Percentiles rank a stretch among this genome's conserved stretches.
Evolutionary conservation across 495 filamentous ascomycete species (phyloP).

Genomic region (Aspergillus sclerotiicarbonarius): DNA sequence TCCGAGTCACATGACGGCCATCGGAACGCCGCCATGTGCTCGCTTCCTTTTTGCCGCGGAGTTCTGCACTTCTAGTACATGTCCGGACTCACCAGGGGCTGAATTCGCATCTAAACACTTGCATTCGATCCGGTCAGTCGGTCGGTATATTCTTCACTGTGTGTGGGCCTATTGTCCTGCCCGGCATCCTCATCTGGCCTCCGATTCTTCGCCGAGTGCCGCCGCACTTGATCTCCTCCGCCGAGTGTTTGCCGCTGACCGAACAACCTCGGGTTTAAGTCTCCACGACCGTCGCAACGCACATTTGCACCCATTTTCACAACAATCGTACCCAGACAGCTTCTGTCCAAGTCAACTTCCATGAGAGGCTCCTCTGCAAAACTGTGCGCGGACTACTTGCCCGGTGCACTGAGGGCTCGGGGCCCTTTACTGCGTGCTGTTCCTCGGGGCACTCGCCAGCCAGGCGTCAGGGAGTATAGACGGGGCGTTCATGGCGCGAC

Average conservation of each 20-base stretch:
- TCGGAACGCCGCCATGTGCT: constrained; percentile 15
- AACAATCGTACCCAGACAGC: background rate
- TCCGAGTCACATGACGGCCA: constrained; percentile 28
- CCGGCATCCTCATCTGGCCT: background rate
- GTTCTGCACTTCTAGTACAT: background rate
- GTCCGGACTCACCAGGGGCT: background rate
- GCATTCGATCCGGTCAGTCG: background rate
- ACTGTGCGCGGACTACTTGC: constrained; percentile 35
- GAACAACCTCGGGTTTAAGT: constrained; percentile 6
- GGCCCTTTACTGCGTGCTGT: constrained; percentile 20
- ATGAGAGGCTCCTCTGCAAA: constrained; percentile 37
- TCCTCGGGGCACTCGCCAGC: constrained; percentile 14
- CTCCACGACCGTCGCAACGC: background rate
- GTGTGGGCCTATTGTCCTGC: background rate
- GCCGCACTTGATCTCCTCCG: constrained; percentile 6
- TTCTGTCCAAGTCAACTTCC: background rate
- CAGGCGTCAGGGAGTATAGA: constrained; percentile 13
- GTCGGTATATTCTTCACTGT: background rate
- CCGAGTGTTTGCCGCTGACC: constrained; percentile 10
- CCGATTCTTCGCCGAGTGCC: background rate
- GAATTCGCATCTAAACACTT: background rate
- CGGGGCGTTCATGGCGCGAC: constrained; percentile 13
- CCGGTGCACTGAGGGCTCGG: constrained; percentile 29
- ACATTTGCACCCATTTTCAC: background rate
- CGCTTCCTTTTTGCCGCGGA: constrained; percentile 23